Conservation (phyloP, 2,329 filamentous ascomycete genomes). For the Sporothrix schenckii region DNA sequence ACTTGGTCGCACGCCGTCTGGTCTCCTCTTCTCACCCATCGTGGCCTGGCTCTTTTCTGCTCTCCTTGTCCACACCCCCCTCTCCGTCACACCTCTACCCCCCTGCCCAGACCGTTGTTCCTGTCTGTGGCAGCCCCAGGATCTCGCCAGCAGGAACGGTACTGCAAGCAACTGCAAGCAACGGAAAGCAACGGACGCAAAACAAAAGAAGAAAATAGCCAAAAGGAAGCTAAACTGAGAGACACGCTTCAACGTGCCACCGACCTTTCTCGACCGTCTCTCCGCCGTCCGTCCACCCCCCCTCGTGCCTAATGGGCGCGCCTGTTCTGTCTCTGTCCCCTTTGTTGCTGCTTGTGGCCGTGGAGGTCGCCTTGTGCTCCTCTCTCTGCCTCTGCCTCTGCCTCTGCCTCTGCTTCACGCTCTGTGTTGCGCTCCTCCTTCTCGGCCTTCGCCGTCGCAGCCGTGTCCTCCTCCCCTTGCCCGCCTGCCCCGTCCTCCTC, state of each 20-base stretch:
- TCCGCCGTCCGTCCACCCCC: background rate
- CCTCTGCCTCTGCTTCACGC: background rate
- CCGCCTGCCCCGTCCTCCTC: background rate
- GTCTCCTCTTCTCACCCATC: constrained; percentile 7
- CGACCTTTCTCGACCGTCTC: constrained; percentile 5
- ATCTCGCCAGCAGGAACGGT: constrained; percentile 15
- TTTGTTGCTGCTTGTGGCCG: constrained; percentile 22
- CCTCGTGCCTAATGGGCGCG: constrained; percentile 29
- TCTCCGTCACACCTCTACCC: constrained; percentile 1
- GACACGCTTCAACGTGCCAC: constrained; percentile 14
- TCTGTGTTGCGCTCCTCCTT: constrained; percentile 10
- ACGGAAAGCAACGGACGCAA: background rate
- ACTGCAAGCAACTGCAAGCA: background rate
- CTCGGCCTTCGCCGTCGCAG: constrained; percentile 10
- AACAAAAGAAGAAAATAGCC: background rate
- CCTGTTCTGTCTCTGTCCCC: constrained; percentile 15
- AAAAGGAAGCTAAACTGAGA: background rate
- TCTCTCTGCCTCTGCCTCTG: constrained; percentile 14
- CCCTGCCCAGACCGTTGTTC: constrained; percentile 20
- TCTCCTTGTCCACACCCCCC: constrained; percentile 12
- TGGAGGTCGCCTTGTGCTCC: constrained; percentile 26
- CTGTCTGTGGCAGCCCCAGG: constrained; percentile 18
- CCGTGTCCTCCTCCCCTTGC: background rate
- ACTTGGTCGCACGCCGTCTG: background rate
- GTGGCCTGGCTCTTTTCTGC: background rate